phyloP scores from a whole-genome alignment of 306 rosid genomes.

The Casuarina cunninghamiana region DNA sequence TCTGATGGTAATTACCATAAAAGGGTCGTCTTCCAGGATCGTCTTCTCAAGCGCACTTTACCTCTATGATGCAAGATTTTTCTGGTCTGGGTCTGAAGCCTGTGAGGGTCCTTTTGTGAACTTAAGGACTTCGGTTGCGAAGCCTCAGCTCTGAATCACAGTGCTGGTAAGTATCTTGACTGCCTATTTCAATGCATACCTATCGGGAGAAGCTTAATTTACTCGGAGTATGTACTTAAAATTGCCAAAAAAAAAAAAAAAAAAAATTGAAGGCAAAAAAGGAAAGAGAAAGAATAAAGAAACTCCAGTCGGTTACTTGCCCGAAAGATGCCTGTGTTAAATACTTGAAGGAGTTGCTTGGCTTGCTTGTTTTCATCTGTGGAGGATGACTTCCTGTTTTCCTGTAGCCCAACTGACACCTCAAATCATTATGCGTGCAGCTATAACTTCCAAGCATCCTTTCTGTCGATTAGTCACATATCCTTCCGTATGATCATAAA shows the following conservation, averaged over 20 bases:
- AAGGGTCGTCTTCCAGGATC: constrained; percentile 48
- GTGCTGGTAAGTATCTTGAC: constrained; percentile 84
- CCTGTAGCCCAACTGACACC: constrained; percentile 35
- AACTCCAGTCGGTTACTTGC: constrained; percentile 35
- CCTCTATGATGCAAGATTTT: constrained; percentile 69
- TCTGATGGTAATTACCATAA: no score
- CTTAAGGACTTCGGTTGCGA: constrained; percentile 68
- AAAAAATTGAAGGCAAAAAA: background rate
- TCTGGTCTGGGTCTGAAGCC: constrained; percentile 68
- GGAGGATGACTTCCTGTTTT: constrained; percentile 96
- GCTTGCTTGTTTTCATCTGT: constrained; percentile 93
- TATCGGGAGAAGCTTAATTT: constrained; percentile 11
- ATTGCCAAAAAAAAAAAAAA: no score
- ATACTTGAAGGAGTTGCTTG: constrained; percentile 90
- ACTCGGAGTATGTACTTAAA: no score
- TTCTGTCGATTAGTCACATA: no score
- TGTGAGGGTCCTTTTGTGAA: constrained; percentile 62
- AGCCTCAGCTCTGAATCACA: constrained; percentile 80
- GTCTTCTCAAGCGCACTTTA: constrained; percentile 77
- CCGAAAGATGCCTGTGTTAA: constrained; percentile 88
- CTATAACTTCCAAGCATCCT: no score
- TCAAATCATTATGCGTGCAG: no score
- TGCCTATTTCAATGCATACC: constrained; percentile 86
- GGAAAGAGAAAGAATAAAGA: background rate
- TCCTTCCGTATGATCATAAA: no score